A percentile compares a stretch with the other conserved stretches of the same genome.
These are phyloP conservation scores for Lichtheimia ornata DNA, from an alignment of 371 early-diverging fungal genomes.

Conservation along the genomic window DNA sequence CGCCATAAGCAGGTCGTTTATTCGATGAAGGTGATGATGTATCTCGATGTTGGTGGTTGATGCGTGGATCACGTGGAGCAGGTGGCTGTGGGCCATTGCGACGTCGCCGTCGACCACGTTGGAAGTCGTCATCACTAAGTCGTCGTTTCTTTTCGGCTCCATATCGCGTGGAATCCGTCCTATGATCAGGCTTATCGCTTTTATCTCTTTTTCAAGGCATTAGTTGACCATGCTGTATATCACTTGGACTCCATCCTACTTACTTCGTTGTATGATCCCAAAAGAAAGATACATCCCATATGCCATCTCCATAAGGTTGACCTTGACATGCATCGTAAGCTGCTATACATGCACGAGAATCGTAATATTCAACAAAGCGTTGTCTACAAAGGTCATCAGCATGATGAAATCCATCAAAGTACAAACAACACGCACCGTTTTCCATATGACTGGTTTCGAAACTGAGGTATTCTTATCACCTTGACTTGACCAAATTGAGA, in stretches of 20 bases:
- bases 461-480: conserved; percentile 44
- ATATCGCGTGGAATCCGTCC: neutral
- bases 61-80: too few relatives aligned
- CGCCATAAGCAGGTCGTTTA: conserved; percentile 4
- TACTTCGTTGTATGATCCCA: conserved; percentile 58
- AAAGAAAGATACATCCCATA: conserved; percentile 48
- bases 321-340: conserved; percentile 43
- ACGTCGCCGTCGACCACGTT: neutral
- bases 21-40: too few relatives aligned
- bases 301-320: conserved; percentile 40
- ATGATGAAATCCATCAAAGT: too few relatives aligned
- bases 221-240: neutral
- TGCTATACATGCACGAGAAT: conserved; percentile 49
- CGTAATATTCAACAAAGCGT: conserved; percentile 58
- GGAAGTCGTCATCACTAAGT: conserved; percentile 6
- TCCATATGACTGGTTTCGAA: conserved; percentile 25
- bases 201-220: conserved; percentile 12
- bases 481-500: conserved; percentile 52
- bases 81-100: too few relatives aligned
- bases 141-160: neutral
- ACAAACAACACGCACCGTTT: conserved; percentile 12
- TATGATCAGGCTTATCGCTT: neutral
- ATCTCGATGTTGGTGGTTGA: too few relatives aligned
- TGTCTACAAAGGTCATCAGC: conserved; percentile 24
- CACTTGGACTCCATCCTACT: neutral